Evolutionary conservation across 192 early-diverging fungal genomes (phyloP).

Genomic region (Podila horticola): DNA sequence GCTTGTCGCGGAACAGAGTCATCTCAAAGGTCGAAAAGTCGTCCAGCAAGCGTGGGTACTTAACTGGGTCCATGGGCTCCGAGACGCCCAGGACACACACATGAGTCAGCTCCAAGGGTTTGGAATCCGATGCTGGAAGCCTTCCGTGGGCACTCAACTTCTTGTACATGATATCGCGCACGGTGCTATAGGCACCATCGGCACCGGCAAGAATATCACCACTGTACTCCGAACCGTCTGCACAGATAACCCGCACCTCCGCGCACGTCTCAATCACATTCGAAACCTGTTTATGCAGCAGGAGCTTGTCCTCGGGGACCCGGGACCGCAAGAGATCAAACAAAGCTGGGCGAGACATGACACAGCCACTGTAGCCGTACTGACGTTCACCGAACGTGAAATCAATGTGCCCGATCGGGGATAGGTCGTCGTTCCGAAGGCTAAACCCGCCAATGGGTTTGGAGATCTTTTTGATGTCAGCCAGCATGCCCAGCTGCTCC

Average conservation of each 20-base stretch:
- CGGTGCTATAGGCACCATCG: conserved; percentile 32
- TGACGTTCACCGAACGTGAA: conserved; percentile 26
- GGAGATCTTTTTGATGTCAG: conserved; percentile 19
- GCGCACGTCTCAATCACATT: conserved; percentile 6
- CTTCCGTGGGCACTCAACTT: not conserved
- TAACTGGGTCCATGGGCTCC: conserved; percentile 4
- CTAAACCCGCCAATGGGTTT: conserved; percentile 33
- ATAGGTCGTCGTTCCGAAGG: conserved; percentile 17
- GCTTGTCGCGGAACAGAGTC: conserved; percentile 2
- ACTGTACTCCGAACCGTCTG: conserved; percentile 21
- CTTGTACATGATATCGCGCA: conserved; percentile 24
- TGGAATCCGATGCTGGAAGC: conserved; percentile 8
- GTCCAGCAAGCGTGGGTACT: conserved; percentile 5
- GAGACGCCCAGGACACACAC: conserved; percentile 30
- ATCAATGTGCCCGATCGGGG: conserved; percentile 16
- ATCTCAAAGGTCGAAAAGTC: conserved; percentile 28
- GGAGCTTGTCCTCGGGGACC: conserved; percentile 14
- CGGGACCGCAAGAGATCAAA: conserved; percentile 21
- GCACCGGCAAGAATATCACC: conserved; percentile 35
- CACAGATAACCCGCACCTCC: conserved; percentile 11
- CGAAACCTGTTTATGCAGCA: conserved; percentile 15
- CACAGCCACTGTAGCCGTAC: conserved; percentile 29
- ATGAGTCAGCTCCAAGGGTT: conserved; percentile 16
- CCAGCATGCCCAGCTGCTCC: conserved; percentile 38
- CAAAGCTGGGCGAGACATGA: conserved; percentile 32